A percentile compares a stretch with the other conserved stretches of the same genome.
These are phyloP conservation scores for Pelargonium citronellum DNA, from an alignment of 441 rosid species.

Conservation along the genomic window DNA sequence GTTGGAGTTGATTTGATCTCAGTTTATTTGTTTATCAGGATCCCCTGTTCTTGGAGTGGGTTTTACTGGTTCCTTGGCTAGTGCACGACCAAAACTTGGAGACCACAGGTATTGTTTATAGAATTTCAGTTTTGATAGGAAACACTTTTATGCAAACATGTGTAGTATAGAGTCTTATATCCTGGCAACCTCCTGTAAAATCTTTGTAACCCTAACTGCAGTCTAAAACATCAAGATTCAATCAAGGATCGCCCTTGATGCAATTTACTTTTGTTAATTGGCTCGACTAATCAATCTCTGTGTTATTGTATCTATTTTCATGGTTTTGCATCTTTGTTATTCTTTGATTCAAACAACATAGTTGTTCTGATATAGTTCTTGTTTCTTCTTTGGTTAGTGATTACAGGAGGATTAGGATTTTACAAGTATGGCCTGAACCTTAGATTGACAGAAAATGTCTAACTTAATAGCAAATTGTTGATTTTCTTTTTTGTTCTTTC, in stretches of 20 bases:
- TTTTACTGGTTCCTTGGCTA: constrained; percentile 77
- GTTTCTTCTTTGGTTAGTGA: not conserved
- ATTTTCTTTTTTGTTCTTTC: constrained; percentile 8
- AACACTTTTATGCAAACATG: not conserved
- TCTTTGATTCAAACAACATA: not conserved
- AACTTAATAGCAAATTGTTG: constrained; percentile 2
- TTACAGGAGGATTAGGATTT: not conserved
- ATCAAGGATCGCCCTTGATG: not conserved
- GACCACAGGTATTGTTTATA: constrained; percentile 54
- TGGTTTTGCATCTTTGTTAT: not conserved
- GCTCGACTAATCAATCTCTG: not conserved
- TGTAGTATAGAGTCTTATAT: not conserved
- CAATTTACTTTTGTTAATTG: not conserved
- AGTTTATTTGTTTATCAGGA: constrained; percentile 36
- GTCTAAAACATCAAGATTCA: not conserved
- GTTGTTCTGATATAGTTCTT: not conserved
- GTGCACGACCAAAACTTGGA: constrained; percentile 60
- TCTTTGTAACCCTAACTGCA: not conserved
- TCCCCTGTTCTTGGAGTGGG: constrained; percentile 79
- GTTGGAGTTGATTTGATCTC: not conserved
- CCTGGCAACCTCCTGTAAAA: not conserved
- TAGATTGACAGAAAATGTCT: not conserved
- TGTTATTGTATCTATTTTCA: not conserved
- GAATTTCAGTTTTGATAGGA: constrained; percentile 7
- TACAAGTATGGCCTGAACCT: too few species aligned